Evolutionary conservation across 805 yeast genomes (phyloP), one percentile per base, ranked within the genome.

Genomic region (Jamesozyma lodderae): DNA sequence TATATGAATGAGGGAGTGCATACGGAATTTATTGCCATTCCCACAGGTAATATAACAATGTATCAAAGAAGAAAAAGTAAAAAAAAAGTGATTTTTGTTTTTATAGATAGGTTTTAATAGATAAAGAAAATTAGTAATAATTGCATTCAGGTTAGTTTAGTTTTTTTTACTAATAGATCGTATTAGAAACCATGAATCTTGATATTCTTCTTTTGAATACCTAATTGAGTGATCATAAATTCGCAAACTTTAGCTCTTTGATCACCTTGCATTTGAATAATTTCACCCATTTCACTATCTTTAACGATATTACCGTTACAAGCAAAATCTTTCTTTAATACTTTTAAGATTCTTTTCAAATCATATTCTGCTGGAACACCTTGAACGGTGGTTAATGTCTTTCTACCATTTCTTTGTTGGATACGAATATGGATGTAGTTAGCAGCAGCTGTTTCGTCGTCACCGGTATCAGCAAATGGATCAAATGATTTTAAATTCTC

Each of bases 391-490:
- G 98, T 90, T 63, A 90, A 77, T 47, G 97, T 90, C 70, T 90
- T 90, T 72, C 97, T 88, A 63, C 98, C 98, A 72, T 92, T 90
- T 75, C 98, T 90, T 73, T 90, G 98, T 70, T 90, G 98, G 64
- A 94, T 90, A 75, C 98, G 94, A 66, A 90, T 82, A 69, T 88
- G 98, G 67, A 90, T 85, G 71, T 88, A 86, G 73, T 85, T 87
- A 43, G 94, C 79, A 60, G 94, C 83, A 70, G 90, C 90, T 55
- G 95, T 82, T 67, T 90, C 96, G 71, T 92, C 94, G 77, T 90
- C 97, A 74, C 96, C 97, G 70, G 96, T 88, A 69, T 90, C 98
- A 80, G 97, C 96, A 80, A 90, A 90, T 48, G 98, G 98, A 71
- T 90, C 95, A 70, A 81, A 80, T 43, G 86, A 75, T 68, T 77